These are phyloP conservation scores for Heritiera littoralis DNA, from an alignment of 345 rosid species.

Conservation along the genomic window DNA sequence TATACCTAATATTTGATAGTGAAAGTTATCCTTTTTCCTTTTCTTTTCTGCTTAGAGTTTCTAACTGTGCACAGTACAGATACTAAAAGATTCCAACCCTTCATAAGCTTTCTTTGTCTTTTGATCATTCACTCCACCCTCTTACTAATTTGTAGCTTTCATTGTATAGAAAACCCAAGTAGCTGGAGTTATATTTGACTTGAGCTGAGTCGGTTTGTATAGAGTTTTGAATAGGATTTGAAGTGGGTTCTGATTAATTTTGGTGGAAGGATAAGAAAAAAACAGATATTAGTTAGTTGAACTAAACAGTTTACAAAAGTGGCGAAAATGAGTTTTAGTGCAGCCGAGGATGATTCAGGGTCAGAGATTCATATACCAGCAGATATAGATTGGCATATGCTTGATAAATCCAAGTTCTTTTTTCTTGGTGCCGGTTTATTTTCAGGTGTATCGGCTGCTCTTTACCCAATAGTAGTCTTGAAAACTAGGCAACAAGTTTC, in stretches of 20 bases:
- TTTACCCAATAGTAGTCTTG: slow-evolving; percentile 79
- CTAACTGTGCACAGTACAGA: slow-evolving; percentile 9
- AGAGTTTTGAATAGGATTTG: slow-evolving; percentile 20
- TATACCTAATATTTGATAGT: background rate
- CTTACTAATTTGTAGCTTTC: slow-evolving; percentile 1
- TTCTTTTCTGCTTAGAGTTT: background rate
- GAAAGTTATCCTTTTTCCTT: background rate
- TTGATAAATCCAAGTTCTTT: slow-evolving; percentile 91
- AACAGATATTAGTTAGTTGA: slow-evolving; percentile 13
- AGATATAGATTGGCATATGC: slow-evolving; percentile 94
- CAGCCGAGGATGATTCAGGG: slow-evolving; percentile 78
- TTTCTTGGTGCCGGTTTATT: slow-evolving; percentile 81
- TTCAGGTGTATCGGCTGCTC: slow-evolving; percentile 89
- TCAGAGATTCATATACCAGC: slow-evolving; percentile 80
- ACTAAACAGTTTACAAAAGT: slow-evolving; percentile 31
- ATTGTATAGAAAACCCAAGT: slow-evolving; percentile 16
- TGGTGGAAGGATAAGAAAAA: background rate
- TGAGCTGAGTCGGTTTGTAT: slow-evolving; percentile 7
- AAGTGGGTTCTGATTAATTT: slow-evolving; percentile 12
- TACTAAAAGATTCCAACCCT: background rate
- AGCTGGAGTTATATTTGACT: background rate
- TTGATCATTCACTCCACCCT: background rate
- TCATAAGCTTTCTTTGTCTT: background rate
- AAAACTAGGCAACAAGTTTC: slow-evolving; percentile 91
- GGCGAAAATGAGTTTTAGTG: slow-evolving; percentile 80